Conservation (phyloP, 768 basidiomycete species). For the Mycena olivaceomarginata region DNA sequence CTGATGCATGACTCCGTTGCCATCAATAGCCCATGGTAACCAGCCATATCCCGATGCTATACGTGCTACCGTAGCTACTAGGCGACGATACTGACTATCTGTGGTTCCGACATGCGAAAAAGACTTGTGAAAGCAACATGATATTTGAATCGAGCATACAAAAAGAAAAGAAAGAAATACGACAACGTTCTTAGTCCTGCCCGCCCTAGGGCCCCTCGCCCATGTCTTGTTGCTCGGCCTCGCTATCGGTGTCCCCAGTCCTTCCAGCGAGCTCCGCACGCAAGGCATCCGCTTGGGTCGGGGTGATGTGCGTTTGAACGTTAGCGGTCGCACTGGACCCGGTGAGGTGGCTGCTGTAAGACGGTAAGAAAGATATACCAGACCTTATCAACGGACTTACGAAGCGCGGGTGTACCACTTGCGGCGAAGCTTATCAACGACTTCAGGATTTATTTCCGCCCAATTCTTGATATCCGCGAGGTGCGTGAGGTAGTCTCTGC, state of each 20-base stretch:
- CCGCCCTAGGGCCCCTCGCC: not conserved
- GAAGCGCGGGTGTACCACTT: slow-evolving; percentile 16
- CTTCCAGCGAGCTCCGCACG: not conserved
- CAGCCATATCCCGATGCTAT: too few species aligned
- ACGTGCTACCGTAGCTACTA: too few species aligned
- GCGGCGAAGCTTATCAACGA: not conserved
- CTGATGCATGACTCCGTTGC: too few species aligned
- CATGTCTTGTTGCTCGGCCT: slow-evolving; percentile 2
- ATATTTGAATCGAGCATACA: too few species aligned
- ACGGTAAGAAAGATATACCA: not conserved
- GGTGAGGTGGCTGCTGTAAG: not conserved
- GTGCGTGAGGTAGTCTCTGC: not conserved
- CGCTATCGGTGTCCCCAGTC: not conserved
- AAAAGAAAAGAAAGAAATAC: too few species aligned
- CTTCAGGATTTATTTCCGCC: not conserved
- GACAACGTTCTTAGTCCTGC: too few species aligned
- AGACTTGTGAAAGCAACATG: too few species aligned
- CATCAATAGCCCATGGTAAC: too few species aligned
- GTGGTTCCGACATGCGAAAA: too few species aligned
- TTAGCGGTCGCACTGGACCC: not conserved
- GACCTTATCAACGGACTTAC: not conserved
- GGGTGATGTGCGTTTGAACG: not conserved
- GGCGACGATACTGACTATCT: too few species aligned
- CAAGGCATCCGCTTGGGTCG: not conserved
- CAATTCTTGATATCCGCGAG: not conserved